Evolutionary conservation across 2,329 filamentous ascomycete species (phyloP), one percentile per base, ranked within the genome.

Genomic region (Fonsecaea pugnacius): DNA sequence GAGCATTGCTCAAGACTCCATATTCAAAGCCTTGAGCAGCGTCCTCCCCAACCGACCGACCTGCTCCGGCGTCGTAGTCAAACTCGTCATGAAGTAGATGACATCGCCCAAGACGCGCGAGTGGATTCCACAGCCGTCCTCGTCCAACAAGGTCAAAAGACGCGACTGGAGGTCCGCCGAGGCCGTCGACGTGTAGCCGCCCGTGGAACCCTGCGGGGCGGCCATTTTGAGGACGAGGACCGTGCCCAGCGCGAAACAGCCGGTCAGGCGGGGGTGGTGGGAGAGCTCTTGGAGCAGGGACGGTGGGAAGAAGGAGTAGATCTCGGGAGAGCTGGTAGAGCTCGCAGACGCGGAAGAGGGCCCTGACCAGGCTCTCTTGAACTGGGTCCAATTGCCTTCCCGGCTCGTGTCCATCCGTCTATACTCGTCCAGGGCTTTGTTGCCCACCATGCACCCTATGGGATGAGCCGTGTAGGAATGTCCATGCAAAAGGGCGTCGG

Each of bases 391-490:
- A 24, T 9, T 24, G 0, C 43, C 43, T 1, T 24, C 18, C 51
- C 30, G 18, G 14, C 7, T 14, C 21, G 4, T 84, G 62, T 90
- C 86, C 79, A 92, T 84, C 0, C 76, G 72, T 51, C 80, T 74
- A 82, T 94, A 85, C 43, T 82, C 81, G 8, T 76, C 74, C 8
- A 96, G 74, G 0, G 87, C 88, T 57, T 86, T 85, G n/a, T 89
- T 80, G 0, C 89, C 92, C 0, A 96, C 90, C 51, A 89, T 85
- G 70, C 91, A 96, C 0, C 91, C 92, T 1, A 95, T 84, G 0
- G 92, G 84, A 75, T 96, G 91, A 0, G 91, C 91, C 0, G 91
- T 96, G 76, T 96, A 96, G 74, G 90, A 94, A 74, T 96, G 91
- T 0, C 91, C 91, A 70, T 96, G 92, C 3, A 96, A 79, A 4